Base-by-base conservation (phyloP, 2,329 filamentous ascomycete species). In the Fusarium clavum region DNA sequence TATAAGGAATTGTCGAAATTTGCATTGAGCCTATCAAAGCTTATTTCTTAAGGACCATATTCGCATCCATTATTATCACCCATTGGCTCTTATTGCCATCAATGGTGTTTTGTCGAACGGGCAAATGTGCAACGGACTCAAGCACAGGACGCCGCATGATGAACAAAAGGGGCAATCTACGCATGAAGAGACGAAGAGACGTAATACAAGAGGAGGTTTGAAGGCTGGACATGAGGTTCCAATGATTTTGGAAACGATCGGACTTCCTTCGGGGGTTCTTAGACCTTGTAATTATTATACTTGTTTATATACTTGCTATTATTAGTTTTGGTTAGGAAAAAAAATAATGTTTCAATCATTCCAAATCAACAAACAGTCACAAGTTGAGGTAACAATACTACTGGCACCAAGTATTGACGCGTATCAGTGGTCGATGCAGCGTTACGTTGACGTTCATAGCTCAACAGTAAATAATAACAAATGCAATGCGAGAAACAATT, bases 1-100 rank as follows among this genome's bases (percentile, higher is more conserved):
- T 84, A 64, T 84, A 78, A 79, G 57, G 27, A 24, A 45, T n/a
- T 29, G 9, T 12, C 11, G 46, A 13, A 18, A 40, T n/a, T 32
- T 13, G 18, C 18, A n/a, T 16, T 20, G 27, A 52, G 52, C 41
- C 38, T 3, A 29, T 41, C 27, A 5, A 41, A 25, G 43, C 43
- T 69, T 13, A 30, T 44, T 34, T 40, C 22, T 48, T 25, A 18
- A 29, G 27, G 34, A 45, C 24, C 20, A 13, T 16, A 47, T 59
- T 32, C 54, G 53, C n/a, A n/a, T 46, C 30, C 12, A 41, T 70
- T 64, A 12, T 25, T 53, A 29, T 63, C 12, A 51, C 47, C 48
- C 44, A 46, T 40, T 32, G 47, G 34, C 34, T 43, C 20, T 46
- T 25, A 25, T 22, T 57, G 29, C 14, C n/a, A 22, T 43, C 32